Evolutionary conservation across 2,329 filamentous ascomycete genomes (phyloP).

Genomic region (Davidsoniella neocaledoniae): DNA sequence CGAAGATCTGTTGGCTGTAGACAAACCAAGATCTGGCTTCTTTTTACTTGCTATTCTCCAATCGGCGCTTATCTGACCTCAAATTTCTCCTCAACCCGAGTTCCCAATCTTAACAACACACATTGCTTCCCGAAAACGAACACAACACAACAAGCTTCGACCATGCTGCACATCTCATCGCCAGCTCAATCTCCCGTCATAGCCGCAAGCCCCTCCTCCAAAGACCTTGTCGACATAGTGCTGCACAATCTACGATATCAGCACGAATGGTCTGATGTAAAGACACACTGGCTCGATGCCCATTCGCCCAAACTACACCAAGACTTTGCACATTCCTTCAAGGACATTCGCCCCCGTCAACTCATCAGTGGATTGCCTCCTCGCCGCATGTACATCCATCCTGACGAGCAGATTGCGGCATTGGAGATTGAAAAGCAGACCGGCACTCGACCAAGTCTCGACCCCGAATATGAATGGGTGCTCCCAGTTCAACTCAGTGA

Average conservation of each 20-base stretch:
- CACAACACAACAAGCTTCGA: not conserved
- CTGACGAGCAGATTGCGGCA: conserved; percentile 63
- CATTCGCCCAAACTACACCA: not conserved
- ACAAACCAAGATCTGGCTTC: too few relatives aligned
- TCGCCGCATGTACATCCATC: conserved; percentile 57
- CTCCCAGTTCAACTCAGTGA: conserved; percentile 57
- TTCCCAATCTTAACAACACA: too few relatives aligned
- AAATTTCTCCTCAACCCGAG: too few relatives aligned
- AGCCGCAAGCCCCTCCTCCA: conserved; percentile 4
- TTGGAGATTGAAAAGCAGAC: conserved; percentile 41
- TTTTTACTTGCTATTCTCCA: too few relatives aligned
- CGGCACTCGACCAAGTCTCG: conserved; percentile 28
- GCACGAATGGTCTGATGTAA: conserved; percentile 54
- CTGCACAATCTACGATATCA: conserved; percentile 57
- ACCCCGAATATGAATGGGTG: conserved; percentile 56
- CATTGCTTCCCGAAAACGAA: not conserved
- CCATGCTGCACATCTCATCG: conserved; percentile 1
- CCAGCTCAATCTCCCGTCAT: not conserved
- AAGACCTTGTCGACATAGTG: conserved; percentile 28
- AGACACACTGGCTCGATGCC: conserved; percentile 29
- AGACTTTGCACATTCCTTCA: conserved; percentile 4
- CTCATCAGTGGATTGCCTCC: conserved; percentile 60
- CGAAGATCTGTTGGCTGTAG: too few relatives aligned
- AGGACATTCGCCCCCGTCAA: conserved; percentile 26
- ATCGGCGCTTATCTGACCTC: too few relatives aligned